phyloP scores from a whole-genome alignment of 306 rosid species.

The Carpinus viminea region DNA sequence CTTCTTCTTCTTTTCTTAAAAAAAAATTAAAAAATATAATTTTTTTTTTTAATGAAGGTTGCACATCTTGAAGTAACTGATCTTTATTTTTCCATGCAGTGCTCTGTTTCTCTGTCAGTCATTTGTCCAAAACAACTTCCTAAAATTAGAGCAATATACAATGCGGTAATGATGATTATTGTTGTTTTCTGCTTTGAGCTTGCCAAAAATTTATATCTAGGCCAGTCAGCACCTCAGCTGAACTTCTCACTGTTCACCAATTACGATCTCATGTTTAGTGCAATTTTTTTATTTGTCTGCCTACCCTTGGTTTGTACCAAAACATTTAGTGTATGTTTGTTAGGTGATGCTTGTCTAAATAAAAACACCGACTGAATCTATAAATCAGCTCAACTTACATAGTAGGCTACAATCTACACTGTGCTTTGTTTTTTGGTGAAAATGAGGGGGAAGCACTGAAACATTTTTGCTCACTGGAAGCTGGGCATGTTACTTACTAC shows the following conservation, averaged over 20 bases:
- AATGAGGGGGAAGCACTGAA: background rate
- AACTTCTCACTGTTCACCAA: slow-evolving; percentile 12
- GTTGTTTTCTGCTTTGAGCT: slow-evolving; percentile 8
- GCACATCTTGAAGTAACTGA: slow-evolving; percentile 9
- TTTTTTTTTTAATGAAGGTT: background rate
- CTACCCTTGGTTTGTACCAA: slow-evolving; percentile 16
- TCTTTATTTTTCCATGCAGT: slow-evolving; percentile 54
- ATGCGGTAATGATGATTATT: slow-evolving; percentile 60
- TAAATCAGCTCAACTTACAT: background rate
- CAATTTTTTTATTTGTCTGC: background rate
- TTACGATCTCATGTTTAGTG: background rate
- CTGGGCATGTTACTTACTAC: slow-evolving; percentile 20
- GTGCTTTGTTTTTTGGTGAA: slow-evolving; percentile 10
- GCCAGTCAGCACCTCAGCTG: background rate
- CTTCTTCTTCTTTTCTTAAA: too few species aligned
- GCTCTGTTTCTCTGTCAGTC: slow-evolving; percentile 81
- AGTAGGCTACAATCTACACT: background rate
- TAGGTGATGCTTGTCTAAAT: background rate
- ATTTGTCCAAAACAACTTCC: slow-evolving; percentile 94
- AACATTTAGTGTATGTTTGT: slow-evolving; percentile 4
- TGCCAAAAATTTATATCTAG: slow-evolving; percentile 7
- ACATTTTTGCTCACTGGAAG: slow-evolving; percentile 1
- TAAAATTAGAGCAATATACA: slow-evolving; percentile 69
- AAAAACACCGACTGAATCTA: background rate
- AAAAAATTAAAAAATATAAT: too few species aligned